Evolutionary conservation across 371 early-diverging fungal species (phyloP).

Genomic region (Mucor racemosus): DNA sequence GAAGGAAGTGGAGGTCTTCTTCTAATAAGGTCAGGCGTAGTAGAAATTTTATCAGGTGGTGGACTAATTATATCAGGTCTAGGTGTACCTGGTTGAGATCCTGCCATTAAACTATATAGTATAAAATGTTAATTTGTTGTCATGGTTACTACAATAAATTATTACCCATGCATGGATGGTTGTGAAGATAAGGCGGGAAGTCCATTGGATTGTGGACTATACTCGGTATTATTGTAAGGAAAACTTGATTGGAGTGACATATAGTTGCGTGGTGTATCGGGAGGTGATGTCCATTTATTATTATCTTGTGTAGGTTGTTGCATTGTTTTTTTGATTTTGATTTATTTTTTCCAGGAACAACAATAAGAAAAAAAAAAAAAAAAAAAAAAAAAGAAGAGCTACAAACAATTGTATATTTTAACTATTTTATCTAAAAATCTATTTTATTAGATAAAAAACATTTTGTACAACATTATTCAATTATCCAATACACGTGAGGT

Average conservation of each 20-base stretch:
- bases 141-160: neutral
- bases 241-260: conserved; percentile 32
- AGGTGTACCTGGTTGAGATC: conserved; percentile 42
- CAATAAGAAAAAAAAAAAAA: conserved; percentile 4
- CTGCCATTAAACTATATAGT: conserved; percentile 27
- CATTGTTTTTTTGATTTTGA: conserved; percentile 3
- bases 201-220: conserved; percentile 12
- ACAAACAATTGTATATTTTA: neutral
- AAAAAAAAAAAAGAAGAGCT: conserved; percentile 5
- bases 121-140: neutral
- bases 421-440: neutral
- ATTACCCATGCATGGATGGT: conserved; percentile 33
- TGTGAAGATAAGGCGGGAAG: conserved; percentile 29
- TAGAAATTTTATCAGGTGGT: conserved; percentile 24
- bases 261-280: conserved; percentile 34
- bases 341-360: conserved; percentile 6
- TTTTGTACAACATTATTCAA: conserved; percentile 14
- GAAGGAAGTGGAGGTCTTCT: conserved; percentile 46
- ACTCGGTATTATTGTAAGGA: conserved; percentile 24
- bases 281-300: conserved; percentile 36
- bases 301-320: conserved; percentile 19
- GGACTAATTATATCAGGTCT: conserved; percentile 39
- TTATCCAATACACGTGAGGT: conserved; percentile 19
- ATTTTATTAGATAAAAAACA: conserved; percentile 10
- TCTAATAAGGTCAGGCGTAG: conserved; percentile 36